Conservation (phyloP, 192 early-diverging fungal genomes). For the Paraglomus occultum region DNA sequence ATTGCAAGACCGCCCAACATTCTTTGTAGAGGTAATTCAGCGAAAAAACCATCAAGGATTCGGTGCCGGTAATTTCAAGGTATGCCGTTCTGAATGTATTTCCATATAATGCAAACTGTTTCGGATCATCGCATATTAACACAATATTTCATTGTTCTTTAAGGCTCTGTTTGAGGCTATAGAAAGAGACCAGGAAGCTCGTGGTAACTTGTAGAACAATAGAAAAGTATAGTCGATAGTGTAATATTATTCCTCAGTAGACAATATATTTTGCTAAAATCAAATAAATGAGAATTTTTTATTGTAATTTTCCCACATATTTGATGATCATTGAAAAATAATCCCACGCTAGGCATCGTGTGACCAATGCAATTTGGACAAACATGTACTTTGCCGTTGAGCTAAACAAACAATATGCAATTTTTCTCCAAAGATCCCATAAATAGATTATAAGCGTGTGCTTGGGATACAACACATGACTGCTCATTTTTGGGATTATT, state of each 20-base stretch:
- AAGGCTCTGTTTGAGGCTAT: conserved; percentile 92
- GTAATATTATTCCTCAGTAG: neutral
- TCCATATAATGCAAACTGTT: neutral
- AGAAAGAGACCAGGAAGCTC: conserved; percentile 89
- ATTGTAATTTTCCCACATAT: too few species aligned
- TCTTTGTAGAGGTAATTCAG: conserved; percentile 98
- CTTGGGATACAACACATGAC: too few species aligned
- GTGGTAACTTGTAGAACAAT: conserved; percentile 71
- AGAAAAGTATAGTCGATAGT: neutral
- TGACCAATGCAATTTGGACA: too few species aligned
- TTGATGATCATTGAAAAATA: too few species aligned
- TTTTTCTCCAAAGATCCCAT: too few species aligned
- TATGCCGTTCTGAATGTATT: neutral
- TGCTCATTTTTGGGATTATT: too few species aligned
- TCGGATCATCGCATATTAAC: neutral
- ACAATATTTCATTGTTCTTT: neutral
- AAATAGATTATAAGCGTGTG: too few species aligned
- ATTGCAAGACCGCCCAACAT: conserved; percentile 91
- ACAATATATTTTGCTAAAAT: neutral
- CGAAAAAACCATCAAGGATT: conserved; percentile 90
- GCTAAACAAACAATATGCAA: too few species aligned
- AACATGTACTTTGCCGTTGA: too few species aligned
- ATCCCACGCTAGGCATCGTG: too few species aligned
- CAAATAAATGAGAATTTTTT: too few species aligned
- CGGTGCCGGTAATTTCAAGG: conserved; percentile 97